Base-by-base conservation (phyloP, 78 protist species). In the Diacronema lutheri region DNA sequence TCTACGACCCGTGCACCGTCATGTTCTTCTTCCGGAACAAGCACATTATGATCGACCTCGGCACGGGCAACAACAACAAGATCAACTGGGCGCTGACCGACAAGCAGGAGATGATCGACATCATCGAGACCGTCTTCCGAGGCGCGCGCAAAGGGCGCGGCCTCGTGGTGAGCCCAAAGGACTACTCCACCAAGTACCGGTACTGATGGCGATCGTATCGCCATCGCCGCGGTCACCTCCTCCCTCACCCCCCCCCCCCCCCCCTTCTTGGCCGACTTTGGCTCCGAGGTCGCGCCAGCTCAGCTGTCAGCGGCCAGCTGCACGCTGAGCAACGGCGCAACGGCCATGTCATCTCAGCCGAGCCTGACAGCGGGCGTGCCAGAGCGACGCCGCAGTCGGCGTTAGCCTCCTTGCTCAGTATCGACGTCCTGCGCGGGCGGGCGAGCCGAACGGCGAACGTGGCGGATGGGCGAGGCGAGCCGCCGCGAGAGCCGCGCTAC, bases 41-140 rank as follows among this genome's bases (percentile, higher is more conserved):
- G 83, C 99, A 98, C 91, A 98, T 98, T 33, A 91, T 96, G 98
- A 86, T 98, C 26, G 99, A 98, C 83, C 85, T 96, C 16, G 99
- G 98, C 14, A 97, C 99, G 26, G 99, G 99, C 55, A 97, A 98
- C 93, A 98, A 97, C 92, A 98, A 98, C 96, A 98, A 98, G 92
- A 93, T 98, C 78, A 97, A 96, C 85, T 97, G 94, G 93, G 88
- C 94, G 57, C 72, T 98, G 40, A 76, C 68, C 46, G 90, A 92
- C 87, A 90, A 94, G 84, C 97, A 97, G 58, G 82, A 86, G 29
- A 13, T 83, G 25, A 84, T 84, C 50, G 89, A 85, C 57, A 84
- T 89, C 31, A 77, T 79, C 4, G 89, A 89, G 60, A 90, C 97
- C 12, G 93, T 98, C 19, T 97, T 88, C 81, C 82, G 94, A 0